Conservation (phyloP, 331 rosid species). For the Quercus phellos region DNA sequence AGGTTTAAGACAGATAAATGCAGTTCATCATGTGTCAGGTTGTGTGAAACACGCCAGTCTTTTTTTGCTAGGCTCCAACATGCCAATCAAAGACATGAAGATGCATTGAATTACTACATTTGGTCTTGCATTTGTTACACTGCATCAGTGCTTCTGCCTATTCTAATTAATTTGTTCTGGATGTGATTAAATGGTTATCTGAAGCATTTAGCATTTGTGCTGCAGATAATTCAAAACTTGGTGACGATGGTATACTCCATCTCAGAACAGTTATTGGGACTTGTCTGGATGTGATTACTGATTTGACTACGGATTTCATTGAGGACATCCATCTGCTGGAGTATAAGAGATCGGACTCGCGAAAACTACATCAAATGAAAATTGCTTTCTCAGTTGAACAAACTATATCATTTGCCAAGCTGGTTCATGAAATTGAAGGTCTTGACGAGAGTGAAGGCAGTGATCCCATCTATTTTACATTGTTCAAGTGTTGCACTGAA, state of each 20-base stretch:
- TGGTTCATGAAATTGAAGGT: conserved; percentile 43
- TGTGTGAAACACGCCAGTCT: neutral
- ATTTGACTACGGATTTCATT: conserved; percentile 57
- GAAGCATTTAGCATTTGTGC: conserved; percentile 16
- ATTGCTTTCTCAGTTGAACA: conserved; percentile 83
- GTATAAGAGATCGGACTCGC: conserved; percentile 39
- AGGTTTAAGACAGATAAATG: neutral
- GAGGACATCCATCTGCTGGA: conserved; percentile 55
- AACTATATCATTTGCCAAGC: conserved; percentile 55
- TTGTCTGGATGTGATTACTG: conserved; percentile 52
- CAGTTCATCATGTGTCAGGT: neutral
- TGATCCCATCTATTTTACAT: conserved; percentile 28
- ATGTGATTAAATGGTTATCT: neutral
- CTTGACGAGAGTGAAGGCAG: conserved; percentile 37
- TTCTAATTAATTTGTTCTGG: neutral
- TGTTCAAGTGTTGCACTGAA: conserved; percentile 47
- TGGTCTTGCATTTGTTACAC: no score
- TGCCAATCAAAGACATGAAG: neutral
- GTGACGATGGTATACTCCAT: conserved; percentile 39
- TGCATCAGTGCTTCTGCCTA: neutral
- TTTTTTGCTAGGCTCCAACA: neutral
- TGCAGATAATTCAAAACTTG: conserved; percentile 54
- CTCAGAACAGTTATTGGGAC: conserved; percentile 54
- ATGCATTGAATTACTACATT: neutral
- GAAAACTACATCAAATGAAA: conserved; percentile 56